phyloP scores from a whole-genome alignment of 2,329 filamentous ascomycete genomes.

The Cercospora sojina region DNA sequence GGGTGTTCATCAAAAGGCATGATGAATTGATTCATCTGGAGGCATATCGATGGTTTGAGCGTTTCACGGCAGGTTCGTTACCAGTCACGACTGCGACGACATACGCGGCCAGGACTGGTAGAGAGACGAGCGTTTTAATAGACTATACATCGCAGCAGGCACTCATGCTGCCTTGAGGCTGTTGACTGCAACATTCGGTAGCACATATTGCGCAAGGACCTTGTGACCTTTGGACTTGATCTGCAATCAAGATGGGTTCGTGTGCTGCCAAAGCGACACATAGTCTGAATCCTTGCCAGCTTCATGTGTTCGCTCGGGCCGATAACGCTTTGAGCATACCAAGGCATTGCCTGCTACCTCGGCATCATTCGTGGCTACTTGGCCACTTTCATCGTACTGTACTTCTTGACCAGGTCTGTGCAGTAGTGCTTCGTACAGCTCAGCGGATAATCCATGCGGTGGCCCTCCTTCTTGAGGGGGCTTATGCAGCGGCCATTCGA shows the following conservation, averaged over 20 bases:
- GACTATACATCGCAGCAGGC: background rate
- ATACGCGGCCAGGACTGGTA: background rate
- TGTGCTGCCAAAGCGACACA: slow-evolving; percentile 52
- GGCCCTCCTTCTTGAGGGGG: slow-evolving; percentile 62
- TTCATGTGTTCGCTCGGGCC: slow-evolving; percentile 57
- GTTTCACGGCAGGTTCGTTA: background rate
- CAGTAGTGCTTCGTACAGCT: slow-evolving; percentile 71
- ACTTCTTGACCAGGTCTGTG: slow-evolving; percentile 67
- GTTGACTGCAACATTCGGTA: background rate
- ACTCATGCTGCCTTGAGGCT: background rate
- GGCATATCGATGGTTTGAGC: slow-evolving; percentile 1
- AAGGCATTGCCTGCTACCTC: slow-evolving; percentile 49
- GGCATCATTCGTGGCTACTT: slow-evolving; percentile 43
- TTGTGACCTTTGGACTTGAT: background rate
- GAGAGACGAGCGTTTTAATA: background rate
- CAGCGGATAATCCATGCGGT: slow-evolving; percentile 67
- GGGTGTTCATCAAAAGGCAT: slow-evolving; percentile 1
- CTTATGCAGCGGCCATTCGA: slow-evolving; percentile 70
- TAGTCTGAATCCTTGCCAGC: slow-evolving; percentile 53
- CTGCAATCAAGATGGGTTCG: background rate
- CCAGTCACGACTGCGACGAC: background rate
- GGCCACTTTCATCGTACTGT: slow-evolving; percentile 57
- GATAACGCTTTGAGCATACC: slow-evolving; percentile 53
- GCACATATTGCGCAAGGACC: background rate
- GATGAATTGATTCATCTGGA: background rate